Conservation (phyloP, 202 grass and related monocot species). For the Panicum hallii region DNA sequence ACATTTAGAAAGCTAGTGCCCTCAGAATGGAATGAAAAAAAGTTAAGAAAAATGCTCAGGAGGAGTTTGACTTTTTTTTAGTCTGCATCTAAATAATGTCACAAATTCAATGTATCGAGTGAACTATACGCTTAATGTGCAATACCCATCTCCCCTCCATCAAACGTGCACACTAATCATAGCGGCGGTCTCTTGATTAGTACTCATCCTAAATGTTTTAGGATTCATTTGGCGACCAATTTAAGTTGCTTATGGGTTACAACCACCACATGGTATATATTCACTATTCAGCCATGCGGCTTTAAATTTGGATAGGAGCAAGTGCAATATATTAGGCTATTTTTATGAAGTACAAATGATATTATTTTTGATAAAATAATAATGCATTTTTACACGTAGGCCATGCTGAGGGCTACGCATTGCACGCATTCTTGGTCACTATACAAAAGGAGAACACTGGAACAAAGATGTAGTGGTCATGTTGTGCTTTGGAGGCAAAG, state of each 20-base stretch:
- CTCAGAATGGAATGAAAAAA: not conserved
- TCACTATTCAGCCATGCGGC: not conserved
- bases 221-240: not conserved
- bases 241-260: not conserved
- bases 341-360: not conserved
- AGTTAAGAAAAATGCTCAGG: not conserved
- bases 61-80: not conserved
- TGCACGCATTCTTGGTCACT: not conserved
- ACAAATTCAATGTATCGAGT: slow-evolving; percentile 22
- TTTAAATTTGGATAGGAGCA: not conserved
- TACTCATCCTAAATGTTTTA: not conserved
- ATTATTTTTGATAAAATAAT: not conserved
- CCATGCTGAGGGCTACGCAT: not conserved
- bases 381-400: not conserved
- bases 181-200: not conserved
- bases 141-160: not conserved
- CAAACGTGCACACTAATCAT: slow-evolving; percentile 29
- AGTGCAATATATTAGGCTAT: not conserved
- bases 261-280: not conserved
- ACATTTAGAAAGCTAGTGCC: not conserved
- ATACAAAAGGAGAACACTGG: too few species aligned
- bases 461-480: not conserved
- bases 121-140: not conserved
- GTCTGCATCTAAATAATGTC: not conserved
- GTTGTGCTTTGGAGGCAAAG: too few species aligned